These are phyloP conservation scores for Gossypium mustelinum DNA, from an alignment of 345 rosid species.

Conservation along the genomic window DNA sequence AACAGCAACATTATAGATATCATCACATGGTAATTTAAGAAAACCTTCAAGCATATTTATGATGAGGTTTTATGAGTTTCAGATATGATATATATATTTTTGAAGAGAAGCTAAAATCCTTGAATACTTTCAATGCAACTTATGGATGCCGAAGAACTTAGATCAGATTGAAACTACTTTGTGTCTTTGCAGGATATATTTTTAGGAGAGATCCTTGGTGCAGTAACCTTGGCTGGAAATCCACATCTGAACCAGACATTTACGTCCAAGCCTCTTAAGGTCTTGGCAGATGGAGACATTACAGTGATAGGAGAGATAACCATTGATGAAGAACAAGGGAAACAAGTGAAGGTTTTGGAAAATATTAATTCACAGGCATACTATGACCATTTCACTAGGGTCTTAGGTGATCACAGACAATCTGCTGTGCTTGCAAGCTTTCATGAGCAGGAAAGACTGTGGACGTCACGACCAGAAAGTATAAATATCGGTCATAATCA, in stretches of 20 bases:
- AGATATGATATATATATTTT: background rate
- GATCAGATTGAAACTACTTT: background rate
- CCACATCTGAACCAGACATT: constrained; percentile 12
- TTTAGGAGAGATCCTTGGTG: constrained; percentile 83
- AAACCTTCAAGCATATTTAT: background rate
- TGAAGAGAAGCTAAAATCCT: background rate
- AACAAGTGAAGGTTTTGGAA: constrained; percentile 20
- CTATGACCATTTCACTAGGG: constrained; percentile 13
- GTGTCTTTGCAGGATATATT: constrained; percentile 55
- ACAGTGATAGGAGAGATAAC: constrained; percentile 13
- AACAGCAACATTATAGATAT: constrained; percentile 48
- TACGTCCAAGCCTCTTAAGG: constrained; percentile 10
- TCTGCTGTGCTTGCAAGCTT: constrained; percentile 28
- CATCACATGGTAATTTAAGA: constrained; percentile 48
- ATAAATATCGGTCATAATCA: background rate
- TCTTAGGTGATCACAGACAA: constrained; percentile 13
- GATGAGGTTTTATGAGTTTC: background rate
- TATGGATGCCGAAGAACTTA: background rate
- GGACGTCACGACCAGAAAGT: constrained; percentile 1
- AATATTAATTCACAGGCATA: constrained; percentile 17
- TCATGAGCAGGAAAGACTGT: constrained; percentile 18
- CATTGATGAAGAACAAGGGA: constrained; percentile 24
- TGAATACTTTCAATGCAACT: background rate
- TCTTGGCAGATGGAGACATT: constrained; percentile 21
- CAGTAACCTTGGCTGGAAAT: constrained; percentile 28